phyloP scores from a whole-genome alignment of 106 monocot genomes.

The Allium fistulosum region DNA sequence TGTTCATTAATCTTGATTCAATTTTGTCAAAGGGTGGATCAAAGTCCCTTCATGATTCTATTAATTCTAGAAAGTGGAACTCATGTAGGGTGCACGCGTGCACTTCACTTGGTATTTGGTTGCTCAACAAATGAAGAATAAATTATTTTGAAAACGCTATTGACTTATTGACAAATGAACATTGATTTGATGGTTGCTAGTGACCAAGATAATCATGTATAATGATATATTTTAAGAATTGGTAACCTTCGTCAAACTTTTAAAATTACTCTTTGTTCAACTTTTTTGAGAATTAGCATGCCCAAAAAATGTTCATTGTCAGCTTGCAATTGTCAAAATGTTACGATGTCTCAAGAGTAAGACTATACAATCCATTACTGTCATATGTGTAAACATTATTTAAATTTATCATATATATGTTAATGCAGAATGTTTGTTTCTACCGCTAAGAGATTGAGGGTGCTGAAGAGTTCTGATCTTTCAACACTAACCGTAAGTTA shows the following conservation, averaged over 20 bases:
- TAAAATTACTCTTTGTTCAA: too few relatives aligned
- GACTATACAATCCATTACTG: not conserved
- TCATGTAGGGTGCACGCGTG: not conserved
- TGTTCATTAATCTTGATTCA: too few relatives aligned
- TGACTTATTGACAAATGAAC: not conserved
- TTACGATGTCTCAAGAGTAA: not conserved
- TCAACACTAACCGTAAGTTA: slow-evolving; percentile 35
- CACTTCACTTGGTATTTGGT: slow-evolving; percentile 9
- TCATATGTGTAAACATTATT: not conserved
- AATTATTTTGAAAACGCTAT: slow-evolving; percentile 1
- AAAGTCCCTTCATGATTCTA: not conserved
- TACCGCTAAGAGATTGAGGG: slow-evolving; percentile 61
- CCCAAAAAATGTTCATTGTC: too few relatives aligned
- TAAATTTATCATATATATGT: not conserved
- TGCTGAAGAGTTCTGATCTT: slow-evolving; percentile 70
- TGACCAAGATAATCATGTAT: not conserved
- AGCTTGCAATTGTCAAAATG: not conserved
- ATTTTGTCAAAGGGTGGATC: not conserved
- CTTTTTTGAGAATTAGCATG: too few relatives aligned
- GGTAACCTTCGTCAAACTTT: too few relatives aligned
- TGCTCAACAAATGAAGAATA: slow-evolving; percentile 5
- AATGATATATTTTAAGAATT: too few relatives aligned
- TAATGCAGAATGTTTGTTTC: slow-evolving; percentile 70
- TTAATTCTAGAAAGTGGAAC: not conserved
- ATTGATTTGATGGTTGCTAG: slow-evolving; percentile 1